Evolutionary conservation across 2,329 filamentous ascomycete genomes (phyloP), one percentile per base, ranked within the genome.

Genomic region (Cladosporium austrohemisphaericum): DNA sequence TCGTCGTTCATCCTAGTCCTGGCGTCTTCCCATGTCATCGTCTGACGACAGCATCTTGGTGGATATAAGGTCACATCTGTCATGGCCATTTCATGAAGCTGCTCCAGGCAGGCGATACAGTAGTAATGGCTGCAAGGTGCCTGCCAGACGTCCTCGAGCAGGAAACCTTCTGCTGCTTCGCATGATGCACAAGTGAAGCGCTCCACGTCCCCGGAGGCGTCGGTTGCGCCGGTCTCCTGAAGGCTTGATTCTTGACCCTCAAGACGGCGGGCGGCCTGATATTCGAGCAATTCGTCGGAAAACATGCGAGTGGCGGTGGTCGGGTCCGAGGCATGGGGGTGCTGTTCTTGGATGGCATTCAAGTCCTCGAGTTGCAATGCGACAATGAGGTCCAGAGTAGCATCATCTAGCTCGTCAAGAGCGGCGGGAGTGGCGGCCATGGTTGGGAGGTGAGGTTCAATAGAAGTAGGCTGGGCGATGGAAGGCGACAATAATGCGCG

Each of bases 41-140:
- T 50, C 20, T 71, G 55, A 0, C 56, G 51, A 57, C 79, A 82
- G 62, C 79, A 83, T 1, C 69, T 68, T 0, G 79, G 78, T 0
- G 79, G 80, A 50, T 80, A 83, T 0, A 78, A 57, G 0, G 71
- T 66, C 49, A 82, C 76, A 52, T 81, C 75, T 0, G 50, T 63
- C 18, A 76, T 66, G 0, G 75, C 67, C 0, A 59, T 47, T 1
- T 52, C n/a, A 58, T 82, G 77, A 0, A 81, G 68, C 0, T 52
- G 49, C 2, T 57, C 56, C 0, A 83, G 55, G 56, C 80, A 83
- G 1, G 53, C 53, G 0, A 60, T 59, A 55, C 80, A 84, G 60
- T 81, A 83, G 2, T 70, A 57, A 53, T 83, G 76, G 0, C 52
- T 32, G 50, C 67, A 70, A 2, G 61, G 54, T 3, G 60, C 56